These are phyloP conservation scores for Orychophragmus violaceus DNA, from an alignment of 345 rosid species.

Conservation along the genomic window DNA sequence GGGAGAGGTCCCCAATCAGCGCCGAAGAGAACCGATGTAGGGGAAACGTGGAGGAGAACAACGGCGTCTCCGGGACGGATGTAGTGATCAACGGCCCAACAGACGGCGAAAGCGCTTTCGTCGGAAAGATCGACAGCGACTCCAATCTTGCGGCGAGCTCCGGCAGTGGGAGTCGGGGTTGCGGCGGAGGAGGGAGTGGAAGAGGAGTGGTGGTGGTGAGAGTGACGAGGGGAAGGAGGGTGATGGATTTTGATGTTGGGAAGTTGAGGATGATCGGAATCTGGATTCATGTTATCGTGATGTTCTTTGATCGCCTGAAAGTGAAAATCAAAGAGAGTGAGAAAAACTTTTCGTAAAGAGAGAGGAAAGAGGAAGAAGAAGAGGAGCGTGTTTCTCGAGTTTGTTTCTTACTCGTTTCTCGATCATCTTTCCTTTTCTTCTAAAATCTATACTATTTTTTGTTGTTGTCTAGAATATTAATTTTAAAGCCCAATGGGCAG, in stretches of 20 bases:
- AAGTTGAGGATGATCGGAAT: conserved; percentile 58
- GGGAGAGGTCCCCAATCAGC: conserved; percentile 86
- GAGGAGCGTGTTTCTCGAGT: not conserved
- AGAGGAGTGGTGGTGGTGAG: conserved; percentile 31
- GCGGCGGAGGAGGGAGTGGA: conserved; percentile 33
- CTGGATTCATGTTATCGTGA: conserved; percentile 26
- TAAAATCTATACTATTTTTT: no score
- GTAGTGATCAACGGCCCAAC: conserved; percentile 86
- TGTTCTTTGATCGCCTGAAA: conserved; percentile 6
- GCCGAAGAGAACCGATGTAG: conserved; percentile 95
- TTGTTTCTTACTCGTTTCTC: not conserved
- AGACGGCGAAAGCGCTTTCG: conserved; percentile 74
- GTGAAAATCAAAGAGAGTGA: not conserved
- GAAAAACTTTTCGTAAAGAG: not conserved
- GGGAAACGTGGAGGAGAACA: conserved; percentile 88
- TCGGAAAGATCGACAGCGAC: conserved; percentile 91
- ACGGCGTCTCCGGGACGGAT: conserved; percentile 94
- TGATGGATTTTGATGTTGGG: conserved; percentile 79
- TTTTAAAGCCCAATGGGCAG: no score
- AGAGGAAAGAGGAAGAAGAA: not conserved
- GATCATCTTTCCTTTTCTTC: not conserved
- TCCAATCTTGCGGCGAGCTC: conserved; percentile 84
- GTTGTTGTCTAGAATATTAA: no score
- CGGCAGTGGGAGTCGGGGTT: conserved; percentile 75
- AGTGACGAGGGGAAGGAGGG: conserved; percentile 47